Percentiles rank a stretch among this genome's conserved stretches.
Conservation (phyloP, 768 basidiomycete genomes). For the Neoboletus magnificus region DNA sequence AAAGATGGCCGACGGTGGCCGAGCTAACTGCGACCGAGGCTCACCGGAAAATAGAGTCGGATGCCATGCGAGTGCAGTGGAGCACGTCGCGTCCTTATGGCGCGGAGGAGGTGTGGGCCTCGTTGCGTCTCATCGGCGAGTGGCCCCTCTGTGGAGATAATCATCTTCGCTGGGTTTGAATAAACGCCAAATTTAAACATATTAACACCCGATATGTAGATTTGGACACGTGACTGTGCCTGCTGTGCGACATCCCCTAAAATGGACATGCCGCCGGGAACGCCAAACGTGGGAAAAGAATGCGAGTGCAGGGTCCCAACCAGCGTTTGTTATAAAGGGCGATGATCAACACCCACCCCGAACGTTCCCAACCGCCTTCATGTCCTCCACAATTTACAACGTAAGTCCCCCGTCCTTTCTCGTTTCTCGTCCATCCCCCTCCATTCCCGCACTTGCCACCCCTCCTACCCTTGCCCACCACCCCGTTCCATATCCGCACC, state of each 20-base stretch:
- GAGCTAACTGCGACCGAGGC: background rate
- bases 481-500: background rate
- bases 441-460: background rate
- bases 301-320: conserved; percentile 32
- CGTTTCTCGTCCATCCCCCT: background rate
- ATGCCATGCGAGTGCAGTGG: background rate
- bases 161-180: conserved; percentile 24
- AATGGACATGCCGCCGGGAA: conserved; percentile 35
- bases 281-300: conserved; percentile 36
- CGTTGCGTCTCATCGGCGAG: background rate
- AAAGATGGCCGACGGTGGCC: conserved; percentile 8
- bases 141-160: conserved; percentile 13
- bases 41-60: background rate
- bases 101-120: conserved; percentile 5
- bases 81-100: background rate
- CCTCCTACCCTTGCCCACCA: background rate
- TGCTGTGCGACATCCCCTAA: conserved; percentile 21
- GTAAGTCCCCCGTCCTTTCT: conserved; percentile 23
- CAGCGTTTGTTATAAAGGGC: conserved; percentile 38
- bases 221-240: conserved; percentile 30
- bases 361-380: conserved; percentile 36
- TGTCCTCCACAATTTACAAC: conserved; percentile 40
- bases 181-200: conserved; percentile 8
- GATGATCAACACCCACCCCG: conserved; percentile 38
- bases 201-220: conserved; percentile 17